Evolutionary conservation across 2,329 filamentous ascomycete genomes (phyloP).

Genomic region (Arthrobotrys sinensis): DNA sequence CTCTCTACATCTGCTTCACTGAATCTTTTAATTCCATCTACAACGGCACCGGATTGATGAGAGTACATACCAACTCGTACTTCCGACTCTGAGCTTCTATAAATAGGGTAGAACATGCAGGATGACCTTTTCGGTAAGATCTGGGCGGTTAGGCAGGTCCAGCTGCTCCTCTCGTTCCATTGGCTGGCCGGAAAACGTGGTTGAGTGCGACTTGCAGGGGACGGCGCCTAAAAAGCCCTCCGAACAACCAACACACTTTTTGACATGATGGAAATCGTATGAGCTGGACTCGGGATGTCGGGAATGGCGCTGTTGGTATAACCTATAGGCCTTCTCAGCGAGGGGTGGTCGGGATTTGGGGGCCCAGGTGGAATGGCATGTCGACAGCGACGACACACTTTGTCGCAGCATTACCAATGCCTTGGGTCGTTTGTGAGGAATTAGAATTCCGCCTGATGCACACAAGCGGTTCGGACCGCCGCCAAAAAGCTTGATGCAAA

Average conservation of each 20-base stretch:
- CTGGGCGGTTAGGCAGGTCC: conserved; percentile 61
- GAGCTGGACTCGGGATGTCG: conserved; percentile 3
- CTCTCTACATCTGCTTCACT: conserved; percentile 4
- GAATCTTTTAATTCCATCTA: background rate
- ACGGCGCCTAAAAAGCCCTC: conserved; percentile 47
- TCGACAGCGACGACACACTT: conserved; percentile 30
- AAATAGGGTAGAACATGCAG: conserved; percentile 51
- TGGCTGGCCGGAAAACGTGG: conserved; percentile 59
- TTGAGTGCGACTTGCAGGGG: conserved; percentile 39
- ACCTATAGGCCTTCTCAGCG: background rate
- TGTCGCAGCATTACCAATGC: conserved; percentile 42
- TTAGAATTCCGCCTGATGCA: conserved; percentile 37
- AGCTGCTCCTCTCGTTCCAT: conserved; percentile 38
- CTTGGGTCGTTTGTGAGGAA: conserved; percentile 52
- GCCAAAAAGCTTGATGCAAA: conserved; percentile 40
- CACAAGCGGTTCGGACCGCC: conserved; percentile 55
- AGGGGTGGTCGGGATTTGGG: background rate
- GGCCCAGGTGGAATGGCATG: conserved; percentile 7
- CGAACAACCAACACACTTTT: conserved; percentile 25
- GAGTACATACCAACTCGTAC: conserved; percentile 11
- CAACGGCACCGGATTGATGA: background rate
- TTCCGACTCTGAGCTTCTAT: conserved; percentile 42
- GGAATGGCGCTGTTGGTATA: background rate
- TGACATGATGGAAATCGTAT: conserved; percentile 15
- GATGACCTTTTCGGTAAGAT: conserved; percentile 59